A percentile compares a stretch with the other conserved stretches of the same genome.
Conservation (phyloP, 169 alveolate species). For the Plasmodium adleri region DNA sequence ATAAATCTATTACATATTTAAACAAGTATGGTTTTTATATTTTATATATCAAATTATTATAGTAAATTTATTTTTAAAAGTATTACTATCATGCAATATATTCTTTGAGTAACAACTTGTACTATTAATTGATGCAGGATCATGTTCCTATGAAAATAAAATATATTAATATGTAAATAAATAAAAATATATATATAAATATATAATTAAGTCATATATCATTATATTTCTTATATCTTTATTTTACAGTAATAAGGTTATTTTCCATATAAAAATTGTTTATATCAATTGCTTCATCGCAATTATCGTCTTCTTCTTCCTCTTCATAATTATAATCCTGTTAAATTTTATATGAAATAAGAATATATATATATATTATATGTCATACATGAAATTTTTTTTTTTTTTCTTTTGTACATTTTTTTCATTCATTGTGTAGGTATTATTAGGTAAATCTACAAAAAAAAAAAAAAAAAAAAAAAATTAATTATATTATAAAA, state of each 20-base stretch:
- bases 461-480: background rate
- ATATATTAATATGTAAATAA: background rate
- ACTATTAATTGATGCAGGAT: slow-evolving; percentile 60
- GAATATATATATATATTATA: background rate
- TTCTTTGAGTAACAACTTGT: slow-evolving; percentile 24
- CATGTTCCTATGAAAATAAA: slow-evolving; percentile 55
- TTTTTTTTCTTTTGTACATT: slow-evolving; percentile 13
- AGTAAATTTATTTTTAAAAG: slow-evolving; percentile 24
- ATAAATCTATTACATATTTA: slow-evolving; percentile 1
- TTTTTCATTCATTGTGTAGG: background rate
- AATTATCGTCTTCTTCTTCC: slow-evolving; percentile 20
- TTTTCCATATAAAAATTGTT: slow-evolving; percentile 40
- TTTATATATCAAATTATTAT: background rate
- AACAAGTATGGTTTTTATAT: background rate
- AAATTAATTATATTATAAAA: background rate
- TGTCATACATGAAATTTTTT: background rate
- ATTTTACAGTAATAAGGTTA: slow-evolving; percentile 37
- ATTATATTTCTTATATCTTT: slow-evolving; percentile 3
- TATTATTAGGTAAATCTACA: slow-evolving; percentile 6
- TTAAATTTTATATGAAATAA: too few relatives aligned
- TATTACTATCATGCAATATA: slow-evolving; percentile 19
- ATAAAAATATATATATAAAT: background rate
- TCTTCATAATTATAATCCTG: slow-evolving; percentile 4
- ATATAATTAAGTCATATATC: background rate
- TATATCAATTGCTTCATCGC: slow-evolving; percentile 66